Evolutionary conservation across 352 stramenopile species (phyloP).

Genomic region (Phytophthora sojae): DNA sequence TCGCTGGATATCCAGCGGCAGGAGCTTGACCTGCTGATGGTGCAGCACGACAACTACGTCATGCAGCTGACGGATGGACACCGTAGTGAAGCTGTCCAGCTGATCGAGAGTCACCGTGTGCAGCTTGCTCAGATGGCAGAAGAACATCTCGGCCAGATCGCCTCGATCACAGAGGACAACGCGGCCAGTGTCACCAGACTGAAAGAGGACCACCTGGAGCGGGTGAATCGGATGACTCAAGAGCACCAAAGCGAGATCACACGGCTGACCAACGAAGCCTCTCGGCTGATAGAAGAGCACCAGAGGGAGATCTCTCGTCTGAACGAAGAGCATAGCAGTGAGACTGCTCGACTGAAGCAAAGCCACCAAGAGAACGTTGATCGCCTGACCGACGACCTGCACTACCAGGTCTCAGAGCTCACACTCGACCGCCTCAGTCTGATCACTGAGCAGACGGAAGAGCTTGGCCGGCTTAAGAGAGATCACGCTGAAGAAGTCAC

Average conservation of each 20-base stretch:
- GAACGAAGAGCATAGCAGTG: not conserved
- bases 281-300: constrained; percentile 10
- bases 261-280: constrained; percentile 3
- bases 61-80: constrained; percentile 18
- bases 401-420: constrained; percentile 10
- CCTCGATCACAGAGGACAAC: constrained; percentile 13
- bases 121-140: constrained; percentile 22
- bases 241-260: constrained; percentile 14
- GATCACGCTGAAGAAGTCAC: constrained; percentile 3
- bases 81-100: constrained; percentile 20
- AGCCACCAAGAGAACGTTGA: constrained; percentile 10
- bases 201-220: constrained; percentile 8
- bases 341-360: constrained; percentile 7
- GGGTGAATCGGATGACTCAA: constrained; percentile 11
- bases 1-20: constrained; percentile 26
- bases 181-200: constrained; percentile 7
- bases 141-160: not conserved
- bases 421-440: constrained; percentile 11
- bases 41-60: constrained; percentile 31
- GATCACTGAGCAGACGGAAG: constrained; percentile 14
- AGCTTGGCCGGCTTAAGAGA: not conserved
- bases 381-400: constrained; percentile 3
- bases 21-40: constrained; percentile 28
- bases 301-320: constrained; percentile 9
- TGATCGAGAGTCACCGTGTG: constrained; percentile 25